Conservation (phyloP, 345 rosid genomes). For the Clarkia xantiana region DNA sequence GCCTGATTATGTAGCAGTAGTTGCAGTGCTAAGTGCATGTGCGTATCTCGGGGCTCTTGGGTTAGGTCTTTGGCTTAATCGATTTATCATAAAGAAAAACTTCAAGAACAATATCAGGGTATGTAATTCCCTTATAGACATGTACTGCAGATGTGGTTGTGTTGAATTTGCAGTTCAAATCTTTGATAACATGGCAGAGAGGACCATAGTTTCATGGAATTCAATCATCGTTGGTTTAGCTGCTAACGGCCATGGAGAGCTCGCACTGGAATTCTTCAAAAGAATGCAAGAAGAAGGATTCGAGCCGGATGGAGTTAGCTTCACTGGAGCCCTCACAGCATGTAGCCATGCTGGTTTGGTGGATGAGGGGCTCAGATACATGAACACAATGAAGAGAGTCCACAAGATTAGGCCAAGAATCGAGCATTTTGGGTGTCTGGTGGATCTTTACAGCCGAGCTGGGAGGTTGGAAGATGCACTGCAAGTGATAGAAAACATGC, state of each 20-base stretch:
- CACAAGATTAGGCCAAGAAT: conserved; percentile 44
- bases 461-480: conserved; percentile 65
- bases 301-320: conserved; percentile 54
- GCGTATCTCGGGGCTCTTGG: conserved; percentile 44
- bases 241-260: conserved; percentile 37
- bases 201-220: conserved; percentile 71
- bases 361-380: conserved; percentile 40
- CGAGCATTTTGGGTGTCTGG: conserved; percentile 80
- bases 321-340: conserved; percentile 57
- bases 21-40: conserved; percentile 52
- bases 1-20: conserved; percentile 46
- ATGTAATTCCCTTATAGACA: conserved; percentile 48
- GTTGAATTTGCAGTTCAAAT: conserved; percentile 47
- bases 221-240: conserved; percentile 53
- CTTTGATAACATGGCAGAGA: conserved; percentile 39
- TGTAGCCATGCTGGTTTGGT: conserved; percentile 65
- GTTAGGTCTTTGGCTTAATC: conserved; percentile 43
- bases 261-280: conserved; percentile 39
- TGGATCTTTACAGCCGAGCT: conserved; percentile 73
- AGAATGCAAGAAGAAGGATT: conserved; percentile 45
- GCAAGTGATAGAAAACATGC: conserved; percentile 42
- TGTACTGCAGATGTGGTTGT: conserved; percentile 68
- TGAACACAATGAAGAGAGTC: conserved; percentile 36
- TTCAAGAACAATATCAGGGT: conserved; percentile 33
- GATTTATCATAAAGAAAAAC: conserved; percentile 26